A percentile compares a stretch with the other conserved stretches of the same genome.
Evolutionary conservation across 306 rosid genomes (phyloP).

Genomic region (Glycine latifolia): DNA sequence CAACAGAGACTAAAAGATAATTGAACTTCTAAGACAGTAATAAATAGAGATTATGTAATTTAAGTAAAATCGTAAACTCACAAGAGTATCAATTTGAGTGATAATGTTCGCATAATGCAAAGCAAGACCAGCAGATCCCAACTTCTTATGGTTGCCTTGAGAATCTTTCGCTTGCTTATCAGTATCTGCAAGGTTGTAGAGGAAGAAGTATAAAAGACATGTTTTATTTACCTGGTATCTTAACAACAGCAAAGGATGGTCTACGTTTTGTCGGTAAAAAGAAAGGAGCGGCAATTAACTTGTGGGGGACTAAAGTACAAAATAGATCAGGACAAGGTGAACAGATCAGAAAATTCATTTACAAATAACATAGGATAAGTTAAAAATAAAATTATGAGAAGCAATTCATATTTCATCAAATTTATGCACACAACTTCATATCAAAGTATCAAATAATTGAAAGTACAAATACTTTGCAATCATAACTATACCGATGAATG

Average conservation of each 20-base stretch:
- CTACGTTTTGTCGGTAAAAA: slow-evolving; percentile 20
- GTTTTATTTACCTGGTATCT: not conserved
- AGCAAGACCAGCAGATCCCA: slow-evolving; percentile 98
- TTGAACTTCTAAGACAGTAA: slow-evolving; percentile 36
- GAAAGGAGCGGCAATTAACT: slow-evolving; percentile 21
- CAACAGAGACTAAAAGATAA: not conserved
- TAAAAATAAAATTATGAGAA: not conserved
- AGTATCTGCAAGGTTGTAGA: slow-evolving; percentile 63
- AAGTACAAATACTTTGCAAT: not conserved
- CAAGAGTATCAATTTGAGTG: slow-evolving; percentile 91
- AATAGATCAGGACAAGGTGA: slow-evolving; percentile 30
- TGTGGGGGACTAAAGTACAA: slow-evolving; percentile 23
- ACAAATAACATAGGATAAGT: not conserved
- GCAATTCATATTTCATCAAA: slow-evolving; percentile 32
- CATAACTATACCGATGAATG: slow-evolving; percentile 1
- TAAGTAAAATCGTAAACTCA: slow-evolving; percentile 57
- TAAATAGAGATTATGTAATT: slow-evolving; percentile 28
- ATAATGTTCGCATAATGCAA: slow-evolving; percentile 95
- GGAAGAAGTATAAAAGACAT: slow-evolving; percentile 14
- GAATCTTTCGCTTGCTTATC: slow-evolving; percentile 64
- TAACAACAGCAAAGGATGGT: slow-evolving; percentile 30
- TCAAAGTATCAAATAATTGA: slow-evolving; percentile 10
- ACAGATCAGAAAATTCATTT: slow-evolving; percentile 40
- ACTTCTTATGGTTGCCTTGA: slow-evolving; percentile 65
- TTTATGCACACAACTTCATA: slow-evolving; percentile 14